A percentile compares a stretch with the other conserved stretches of the same genome.
Evolutionary conservation across 2,329 filamentous ascomycete species (phyloP).

Genomic region (Fusarium sp.): DNA sequence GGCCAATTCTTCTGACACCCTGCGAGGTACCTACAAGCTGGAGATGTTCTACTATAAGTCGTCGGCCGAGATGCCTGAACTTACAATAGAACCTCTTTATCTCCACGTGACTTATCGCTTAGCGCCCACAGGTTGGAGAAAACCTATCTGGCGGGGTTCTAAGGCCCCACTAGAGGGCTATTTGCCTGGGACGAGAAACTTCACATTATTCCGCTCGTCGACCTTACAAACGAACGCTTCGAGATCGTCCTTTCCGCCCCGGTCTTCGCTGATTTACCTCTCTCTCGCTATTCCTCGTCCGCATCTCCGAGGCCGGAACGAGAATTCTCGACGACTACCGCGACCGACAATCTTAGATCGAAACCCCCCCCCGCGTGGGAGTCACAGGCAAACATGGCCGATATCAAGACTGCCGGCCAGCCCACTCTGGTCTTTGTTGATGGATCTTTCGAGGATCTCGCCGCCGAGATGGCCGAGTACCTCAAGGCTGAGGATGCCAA

Average conservation of each 20-base stretch:
- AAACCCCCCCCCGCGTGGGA: constrained; percentile 33
- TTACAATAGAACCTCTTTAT: constrained; percentile 16
- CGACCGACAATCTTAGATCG: constrained; percentile 38
- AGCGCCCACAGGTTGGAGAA: constrained; percentile 55
- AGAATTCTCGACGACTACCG: constrained; percentile 26
- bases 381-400: constrained; percentile 44
- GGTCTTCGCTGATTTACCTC: constrained; percentile 20
- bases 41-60: not conserved
- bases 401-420: constrained; percentile 59
- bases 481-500: constrained; percentile 86
- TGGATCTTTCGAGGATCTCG: constrained; percentile 92
- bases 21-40: not conserved
- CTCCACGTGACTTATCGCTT: constrained; percentile 55
- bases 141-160: constrained; percentile 52
- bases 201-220: constrained; percentile 49
- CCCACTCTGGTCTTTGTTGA: constrained; percentile 81
- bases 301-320: constrained; percentile 37
- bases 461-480: constrained; percentile 94
- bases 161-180: constrained; percentile 55
- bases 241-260: constrained; percentile 43
- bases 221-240: constrained; percentile 45
- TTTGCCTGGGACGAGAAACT: constrained; percentile 50
- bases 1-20: too few relatives aligned
- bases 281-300: constrained; percentile 18
- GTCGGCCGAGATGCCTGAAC: not conserved